A percentile compares a stretch with the other conserved stretches of the same genome.
Conservation (phyloP, 164 flowering plant species). For the Vitis vinifera region DNA sequence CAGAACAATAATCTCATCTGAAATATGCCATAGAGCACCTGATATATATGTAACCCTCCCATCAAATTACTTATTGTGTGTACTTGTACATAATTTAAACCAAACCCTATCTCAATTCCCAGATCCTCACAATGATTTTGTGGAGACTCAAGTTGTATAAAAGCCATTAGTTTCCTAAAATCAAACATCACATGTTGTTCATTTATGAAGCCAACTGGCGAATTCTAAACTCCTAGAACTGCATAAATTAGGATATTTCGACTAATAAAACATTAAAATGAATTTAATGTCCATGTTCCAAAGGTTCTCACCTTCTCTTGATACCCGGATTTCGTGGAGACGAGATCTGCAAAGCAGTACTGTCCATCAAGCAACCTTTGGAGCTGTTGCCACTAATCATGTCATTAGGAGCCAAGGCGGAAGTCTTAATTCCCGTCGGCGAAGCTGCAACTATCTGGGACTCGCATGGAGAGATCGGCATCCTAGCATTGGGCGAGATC, state of each 20-base stretch:
- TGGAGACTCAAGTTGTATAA: background rate
- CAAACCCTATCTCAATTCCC: conserved; percentile 8
- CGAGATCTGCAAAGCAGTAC: conserved; percentile 64
- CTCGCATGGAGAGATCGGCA: conserved; percentile 27
- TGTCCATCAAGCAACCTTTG: conserved; percentile 34
- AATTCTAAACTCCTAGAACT: no score
- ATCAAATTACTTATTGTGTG: no score
- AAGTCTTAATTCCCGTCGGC: conserved; percentile 24
- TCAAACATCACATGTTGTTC: no score
- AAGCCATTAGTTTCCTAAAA: no score
- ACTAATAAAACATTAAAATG: background rate
- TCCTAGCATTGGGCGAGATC: conserved; percentile 54
- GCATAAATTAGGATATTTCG: no score
- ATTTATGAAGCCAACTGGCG: no score
- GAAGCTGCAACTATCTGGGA: conserved; percentile 23
- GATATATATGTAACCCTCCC: no score
- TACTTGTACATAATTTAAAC: background rate
- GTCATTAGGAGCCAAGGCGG: conserved; percentile 23
- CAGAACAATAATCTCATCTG: background rate
- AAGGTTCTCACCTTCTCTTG: conserved; percentile 61
- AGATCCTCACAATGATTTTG: conserved; percentile 3
- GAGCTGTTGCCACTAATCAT: conserved; percentile 30
- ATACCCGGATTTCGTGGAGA: conserved; percentile 73
- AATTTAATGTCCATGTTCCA: background rate
- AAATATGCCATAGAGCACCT: background rate